Conservation (phyloP, 2,329 filamentous ascomycete genomes). For the Lasiodiplodia sp. region DNA sequence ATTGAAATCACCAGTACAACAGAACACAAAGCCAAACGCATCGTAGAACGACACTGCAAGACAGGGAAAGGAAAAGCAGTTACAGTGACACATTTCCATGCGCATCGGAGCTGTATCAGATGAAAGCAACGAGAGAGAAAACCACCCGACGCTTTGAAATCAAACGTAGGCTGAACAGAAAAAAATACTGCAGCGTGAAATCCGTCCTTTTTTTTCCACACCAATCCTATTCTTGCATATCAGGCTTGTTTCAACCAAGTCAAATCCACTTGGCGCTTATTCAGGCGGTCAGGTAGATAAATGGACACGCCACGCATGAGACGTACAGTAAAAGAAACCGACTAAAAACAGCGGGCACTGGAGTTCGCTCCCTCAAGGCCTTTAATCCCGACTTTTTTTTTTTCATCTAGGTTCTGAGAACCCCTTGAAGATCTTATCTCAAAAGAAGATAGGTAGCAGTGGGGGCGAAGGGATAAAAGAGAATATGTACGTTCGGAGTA, state of each 20-base stretch:
- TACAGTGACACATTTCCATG: background rate
- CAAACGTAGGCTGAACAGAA: background rate
- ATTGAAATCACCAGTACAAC: background rate
- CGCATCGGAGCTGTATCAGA: background rate
- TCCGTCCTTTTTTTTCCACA: background rate
- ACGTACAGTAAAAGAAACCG: background rate
- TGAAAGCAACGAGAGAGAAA: background rate
- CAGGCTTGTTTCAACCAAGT: background rate
- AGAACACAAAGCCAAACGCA: background rate
- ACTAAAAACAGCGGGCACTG: background rate
- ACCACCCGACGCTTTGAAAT: background rate
- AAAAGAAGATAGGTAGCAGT: background rate
- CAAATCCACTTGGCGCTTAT: background rate
- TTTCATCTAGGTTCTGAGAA: constrained; percentile 6
- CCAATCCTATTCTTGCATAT: background rate
- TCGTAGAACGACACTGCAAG: background rate
- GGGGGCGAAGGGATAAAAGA: background rate
- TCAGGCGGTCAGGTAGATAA: background rate
- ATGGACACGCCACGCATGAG: background rate
- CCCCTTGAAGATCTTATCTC: background rate
- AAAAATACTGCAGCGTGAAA: background rate
- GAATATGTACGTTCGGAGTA: constrained; percentile 16
- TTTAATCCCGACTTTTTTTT: background rate
- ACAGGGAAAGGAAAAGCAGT: background rate
- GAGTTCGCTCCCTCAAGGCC: background rate